Percentiles rank a stretch among this genome's conserved stretches.
phyloP scores from a whole-genome alignment of 257 asterid genomes.

The Plantago elongata region DNA sequence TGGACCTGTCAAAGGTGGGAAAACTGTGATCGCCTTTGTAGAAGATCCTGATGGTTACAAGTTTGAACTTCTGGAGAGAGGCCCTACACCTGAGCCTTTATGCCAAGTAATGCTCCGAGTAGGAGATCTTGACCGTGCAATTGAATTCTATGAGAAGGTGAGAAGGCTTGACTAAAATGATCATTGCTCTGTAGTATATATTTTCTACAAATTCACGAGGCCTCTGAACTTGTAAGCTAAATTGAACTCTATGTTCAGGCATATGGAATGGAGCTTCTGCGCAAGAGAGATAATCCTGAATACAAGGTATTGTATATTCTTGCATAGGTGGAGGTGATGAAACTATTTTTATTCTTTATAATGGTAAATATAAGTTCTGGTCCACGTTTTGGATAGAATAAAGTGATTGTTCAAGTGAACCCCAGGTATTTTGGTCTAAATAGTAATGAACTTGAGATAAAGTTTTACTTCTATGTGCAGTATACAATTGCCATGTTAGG shows the following conservation, averaged over 20 bases:
- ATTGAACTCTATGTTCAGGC: conserved; percentile 41
- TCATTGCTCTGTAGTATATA: neutral
- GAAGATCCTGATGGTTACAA: conserved; percentile 99
- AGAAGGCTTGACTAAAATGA: conserved; percentile 8
- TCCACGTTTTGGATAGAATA: neutral
- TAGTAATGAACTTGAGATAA: neutral
- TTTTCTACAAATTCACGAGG: conserved; percentile 12
- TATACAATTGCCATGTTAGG: conserved; percentile 68
- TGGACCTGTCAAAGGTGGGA: conserved; percentile 98
- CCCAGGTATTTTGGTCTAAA: neutral
- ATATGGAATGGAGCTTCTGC: conserved; percentile 95
- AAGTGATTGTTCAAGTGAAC: conserved; percentile 11
- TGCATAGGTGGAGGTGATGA: conserved; percentile 15
- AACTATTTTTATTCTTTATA: neutral
- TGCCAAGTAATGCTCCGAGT: conserved; percentile 99
- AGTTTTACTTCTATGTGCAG: conserved; percentile 29
- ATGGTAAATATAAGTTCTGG: too few relatives aligned
- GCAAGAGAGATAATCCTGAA: conserved; percentile 93
- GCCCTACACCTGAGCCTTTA: conserved; percentile 93
- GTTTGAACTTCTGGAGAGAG: conserved; percentile 95
- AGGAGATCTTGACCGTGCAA: conserved; percentile 90
- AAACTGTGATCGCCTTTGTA: conserved; percentile 83
- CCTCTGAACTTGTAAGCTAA: conserved; percentile 4
- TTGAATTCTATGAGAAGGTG: conserved; percentile 87
- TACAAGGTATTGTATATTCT: conserved; percentile 59